phyloP scores from a whole-genome alignment of 1,139 yeast species.

The Debaryomyces psychrophilus region DNA sequence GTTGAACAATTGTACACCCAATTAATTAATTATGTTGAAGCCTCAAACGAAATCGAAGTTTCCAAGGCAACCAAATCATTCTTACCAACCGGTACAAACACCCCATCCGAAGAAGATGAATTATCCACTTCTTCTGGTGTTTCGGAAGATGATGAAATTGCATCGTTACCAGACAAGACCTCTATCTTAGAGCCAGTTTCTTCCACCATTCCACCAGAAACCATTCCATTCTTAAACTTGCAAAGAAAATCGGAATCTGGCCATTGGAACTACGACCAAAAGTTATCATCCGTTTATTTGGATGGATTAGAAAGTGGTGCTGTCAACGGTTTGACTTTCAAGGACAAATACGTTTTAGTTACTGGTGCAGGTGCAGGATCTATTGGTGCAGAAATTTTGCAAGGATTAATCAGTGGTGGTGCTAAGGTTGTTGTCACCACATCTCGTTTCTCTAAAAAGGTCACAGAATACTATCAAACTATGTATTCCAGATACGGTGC shows the following conservation, averaged over 20 bases:
- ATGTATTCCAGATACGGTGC: conserved; percentile 93
- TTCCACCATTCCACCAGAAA: conserved; percentile 73
- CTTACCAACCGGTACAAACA: conserved; percentile 38
- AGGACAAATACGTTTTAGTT: conserved; percentile 83
- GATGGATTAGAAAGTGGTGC: conserved; percentile 94
- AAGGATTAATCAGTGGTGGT: conserved; percentile 96
- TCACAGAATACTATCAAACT: conserved; percentile 93
- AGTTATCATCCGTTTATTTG: conserved; percentile 74
- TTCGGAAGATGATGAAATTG: conserved; percentile 70
- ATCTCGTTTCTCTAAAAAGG: conserved; percentile 90
- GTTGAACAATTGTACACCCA: conserved; percentile 81
- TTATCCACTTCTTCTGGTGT: conserved; percentile 37
- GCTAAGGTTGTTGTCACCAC: conserved; percentile 97
- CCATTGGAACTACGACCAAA: conserved; percentile 79
- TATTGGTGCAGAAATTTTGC: conserved; percentile 95
- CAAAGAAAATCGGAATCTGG: conserved; percentile 75
- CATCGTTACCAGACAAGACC: conserved; percentile 75
- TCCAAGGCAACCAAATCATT: conserved; percentile 47
- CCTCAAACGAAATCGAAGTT: conserved; percentile 65
- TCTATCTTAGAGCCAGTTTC: conserved; percentile 75
- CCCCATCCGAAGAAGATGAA: conserved; percentile 52
- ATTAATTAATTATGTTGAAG: conserved; percentile 71
- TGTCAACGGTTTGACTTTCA: conserved; percentile 86
- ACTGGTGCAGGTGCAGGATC: conserved; percentile 99
- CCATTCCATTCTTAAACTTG: conserved; percentile 92